Base-by-base conservation (phyloP, 176 grass and related monocot species). In the Alopecurus myosuroides region DNA sequence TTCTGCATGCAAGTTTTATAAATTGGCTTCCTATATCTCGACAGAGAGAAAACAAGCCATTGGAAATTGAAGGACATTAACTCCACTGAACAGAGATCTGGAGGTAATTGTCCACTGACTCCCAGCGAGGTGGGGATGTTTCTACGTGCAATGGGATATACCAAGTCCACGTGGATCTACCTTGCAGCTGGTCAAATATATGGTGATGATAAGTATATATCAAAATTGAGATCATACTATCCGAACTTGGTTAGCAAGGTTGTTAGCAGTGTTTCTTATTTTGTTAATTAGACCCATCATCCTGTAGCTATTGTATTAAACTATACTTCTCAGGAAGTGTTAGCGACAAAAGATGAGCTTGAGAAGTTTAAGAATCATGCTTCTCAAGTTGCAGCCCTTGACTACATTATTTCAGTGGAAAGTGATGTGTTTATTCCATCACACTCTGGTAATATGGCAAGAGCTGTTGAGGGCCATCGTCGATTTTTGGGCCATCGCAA, bases 211-310 rank as follows among this genome's bases (percentile, higher is more conserved):
- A 94, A 88, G 53, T 98, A 98, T 72, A 77, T 98, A 79, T 87
- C 93, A 29, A 80, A 98, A 67, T 42, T 98, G 70, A 94, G 88
- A 77, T 94, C 81, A 3, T 85, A 64, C 82, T 98, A 96, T 62
- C 91, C 93, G 9, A 95, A 98, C 82, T 92, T 98, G 84, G 89
- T 98, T 87, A 96, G 70, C 86, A 98, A 98, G 97, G 93, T 98
- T 88, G 63, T 62, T 22, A 81, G 11, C 31, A 23, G 41, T 67
- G 53, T 84, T 41, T 26, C 67, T 29, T 58, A 29, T 80, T 78
- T 82, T 86, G 40, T 60, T 62, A 3, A 23, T 76, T 68, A 33
- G 25, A 36, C 23, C 13, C 5, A 42, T n/a, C 9, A 33, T 74
- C 40, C 29, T 70, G 61, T 37, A 65, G 19, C 74, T 53, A 51